These are phyloP conservation scores for Chaetomiaceae sp. DNA, from an alignment of 2,329 filamentous ascomycete genomes.

Conservation along the genomic window DNA sequence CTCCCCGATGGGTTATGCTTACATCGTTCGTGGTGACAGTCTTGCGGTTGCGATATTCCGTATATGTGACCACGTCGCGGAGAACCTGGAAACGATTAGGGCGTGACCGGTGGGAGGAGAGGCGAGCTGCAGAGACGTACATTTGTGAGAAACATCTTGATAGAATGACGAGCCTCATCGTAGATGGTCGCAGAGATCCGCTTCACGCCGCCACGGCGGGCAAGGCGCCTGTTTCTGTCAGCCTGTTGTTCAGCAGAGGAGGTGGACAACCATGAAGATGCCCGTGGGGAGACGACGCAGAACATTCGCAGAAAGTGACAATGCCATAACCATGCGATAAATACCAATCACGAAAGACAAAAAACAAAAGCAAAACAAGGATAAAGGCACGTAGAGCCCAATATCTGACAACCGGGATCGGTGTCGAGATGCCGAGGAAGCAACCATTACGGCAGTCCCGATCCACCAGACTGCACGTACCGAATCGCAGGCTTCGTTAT, in stretches of 20 bases:
- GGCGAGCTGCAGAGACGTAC: conserved; percentile 34
- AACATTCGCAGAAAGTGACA: too few species aligned
- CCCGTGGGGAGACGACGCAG: neutral
- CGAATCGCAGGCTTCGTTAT: conserved; percentile 42
- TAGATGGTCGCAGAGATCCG: conserved; percentile 64
- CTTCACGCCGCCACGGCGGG: conserved; percentile 72
- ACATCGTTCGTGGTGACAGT: conserved; percentile 62
- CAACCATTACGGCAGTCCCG: neutral
- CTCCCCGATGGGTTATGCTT: conserved; percentile 26
- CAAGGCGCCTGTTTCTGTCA: conserved; percentile 52
- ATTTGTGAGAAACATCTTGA: conserved; percentile 46
- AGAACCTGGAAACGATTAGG: conserved; percentile 44
- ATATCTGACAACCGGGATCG: too few species aligned
- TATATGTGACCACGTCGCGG: conserved; percentile 43
- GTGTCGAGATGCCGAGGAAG: too few species aligned
- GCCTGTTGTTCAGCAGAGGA: neutral
- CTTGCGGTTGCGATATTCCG: conserved; percentile 53
- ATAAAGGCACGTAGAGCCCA: too few species aligned
- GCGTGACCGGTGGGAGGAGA: neutral
- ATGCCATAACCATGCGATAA: too few species aligned
- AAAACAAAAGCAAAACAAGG: too few species aligned
- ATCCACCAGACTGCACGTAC: neutral
- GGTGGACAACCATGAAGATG: neutral
- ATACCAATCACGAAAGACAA: too few species aligned
- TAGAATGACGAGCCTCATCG: conserved; percentile 49